Evolutionary conservation across 305 asterid species (phyloP).

Genomic region (Plantago coronopus): DNA sequence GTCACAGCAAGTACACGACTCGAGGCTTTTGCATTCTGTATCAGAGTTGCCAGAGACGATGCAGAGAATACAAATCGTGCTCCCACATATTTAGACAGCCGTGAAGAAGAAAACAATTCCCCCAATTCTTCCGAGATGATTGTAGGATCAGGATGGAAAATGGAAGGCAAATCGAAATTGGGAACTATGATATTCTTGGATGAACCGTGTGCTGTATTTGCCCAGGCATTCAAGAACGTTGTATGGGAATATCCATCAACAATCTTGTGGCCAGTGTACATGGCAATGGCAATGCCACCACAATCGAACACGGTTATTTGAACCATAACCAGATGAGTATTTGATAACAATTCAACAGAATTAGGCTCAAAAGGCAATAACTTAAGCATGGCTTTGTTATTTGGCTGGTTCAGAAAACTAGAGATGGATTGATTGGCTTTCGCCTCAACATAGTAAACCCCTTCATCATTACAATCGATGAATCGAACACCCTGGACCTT

Average conservation of each 20-base stretch:
- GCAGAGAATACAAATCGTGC: background rate
- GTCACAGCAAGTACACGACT: constrained; percentile 1
- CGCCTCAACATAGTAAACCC: constrained; percentile 1
- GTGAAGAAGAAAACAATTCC: background rate
- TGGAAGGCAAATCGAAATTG: background rate
- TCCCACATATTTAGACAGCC: background rate
- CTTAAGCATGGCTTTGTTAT: background rate
- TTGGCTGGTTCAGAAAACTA: background rate
- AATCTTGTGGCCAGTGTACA: background rate
- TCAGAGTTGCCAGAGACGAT: background rate
- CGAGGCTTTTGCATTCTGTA: background rate
- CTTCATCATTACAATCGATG: constrained; percentile 6
- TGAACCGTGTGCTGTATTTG: background rate
- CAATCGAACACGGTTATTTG: background rate
- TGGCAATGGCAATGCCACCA: constrained; percentile 7
- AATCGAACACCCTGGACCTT: background rate
- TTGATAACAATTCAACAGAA: background rate
- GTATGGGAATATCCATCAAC: background rate
- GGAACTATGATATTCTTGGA: background rate
- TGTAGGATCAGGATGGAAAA: constrained; percentile 3
- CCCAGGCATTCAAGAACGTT: constrained; percentile 5
- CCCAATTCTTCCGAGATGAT: background rate
- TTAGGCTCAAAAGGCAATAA: background rate
- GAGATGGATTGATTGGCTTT: background rate
- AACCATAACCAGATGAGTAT: background rate